Conservation (phyloP, 2,329 filamentous ascomycete genomes). For the Emydomyces testavorans region DNA sequence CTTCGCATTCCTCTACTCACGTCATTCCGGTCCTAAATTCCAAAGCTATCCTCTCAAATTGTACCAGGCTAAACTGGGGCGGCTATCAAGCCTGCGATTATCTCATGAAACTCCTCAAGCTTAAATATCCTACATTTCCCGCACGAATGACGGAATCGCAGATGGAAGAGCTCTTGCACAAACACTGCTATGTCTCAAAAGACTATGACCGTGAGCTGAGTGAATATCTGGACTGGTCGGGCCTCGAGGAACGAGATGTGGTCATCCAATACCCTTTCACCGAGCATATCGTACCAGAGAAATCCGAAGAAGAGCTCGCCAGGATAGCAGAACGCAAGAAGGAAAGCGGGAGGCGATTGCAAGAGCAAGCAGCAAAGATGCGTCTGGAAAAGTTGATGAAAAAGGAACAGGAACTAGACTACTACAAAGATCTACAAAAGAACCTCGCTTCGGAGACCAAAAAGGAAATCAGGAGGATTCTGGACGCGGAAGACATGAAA, state of each 20-base stretch:
- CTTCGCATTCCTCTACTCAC: constrained; percentile 87
- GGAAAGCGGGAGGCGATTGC: constrained; percentile 78
- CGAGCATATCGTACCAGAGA: constrained; percentile 79
- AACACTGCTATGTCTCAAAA: constrained; percentile 80
- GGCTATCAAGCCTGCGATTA: constrained; percentile 84
- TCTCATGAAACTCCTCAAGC: constrained; percentile 70
- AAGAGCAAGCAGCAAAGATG: constrained; percentile 97
- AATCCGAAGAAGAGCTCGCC: constrained; percentile 87
- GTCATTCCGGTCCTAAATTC: constrained; percentile 84
- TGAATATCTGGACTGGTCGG: constrained; percentile 77
- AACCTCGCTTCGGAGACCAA: constrained; percentile 67
- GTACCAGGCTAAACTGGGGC: constrained; percentile 88
- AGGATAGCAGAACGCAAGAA: constrained; percentile 86
- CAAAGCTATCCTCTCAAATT: constrained; percentile 72
- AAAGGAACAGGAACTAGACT: constrained; percentile 91
- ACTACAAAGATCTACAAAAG: constrained; percentile 72
- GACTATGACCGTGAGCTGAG: constrained; percentile 71
- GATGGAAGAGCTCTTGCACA: constrained; percentile 71
- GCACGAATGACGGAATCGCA: constrained; percentile 78
- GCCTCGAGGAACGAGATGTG: constrained; percentile 75
- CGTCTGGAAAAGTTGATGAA: constrained; percentile 85
- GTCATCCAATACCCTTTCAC: constrained; percentile 90
- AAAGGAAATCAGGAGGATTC: constrained; percentile 74
- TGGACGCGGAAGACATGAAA: constrained; percentile 85
- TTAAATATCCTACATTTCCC: constrained; percentile 86